A percentile compares a stretch with the other conserved stretches of the same genome.
Conservation (phyloP, 1,284 basidiomycete genomes). For the Malassezia yamatoensis region DNA sequence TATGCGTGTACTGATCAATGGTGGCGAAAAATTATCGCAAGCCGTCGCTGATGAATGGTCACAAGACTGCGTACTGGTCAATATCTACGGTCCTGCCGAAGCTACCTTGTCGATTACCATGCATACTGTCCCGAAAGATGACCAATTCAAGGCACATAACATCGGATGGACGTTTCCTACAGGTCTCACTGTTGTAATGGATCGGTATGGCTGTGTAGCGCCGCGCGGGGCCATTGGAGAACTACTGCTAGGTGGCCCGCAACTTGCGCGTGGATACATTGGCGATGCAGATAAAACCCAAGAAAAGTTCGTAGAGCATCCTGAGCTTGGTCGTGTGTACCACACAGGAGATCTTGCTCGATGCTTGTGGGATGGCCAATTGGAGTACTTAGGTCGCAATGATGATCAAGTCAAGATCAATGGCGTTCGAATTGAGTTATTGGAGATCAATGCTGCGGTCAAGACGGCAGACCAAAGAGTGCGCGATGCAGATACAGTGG, state of each 20-base stretch:
- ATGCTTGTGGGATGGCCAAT: constrained; percentile 42
- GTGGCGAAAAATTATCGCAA: constrained; percentile 49
- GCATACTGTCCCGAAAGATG: constrained; percentile 34
- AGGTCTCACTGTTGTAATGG: constrained; percentile 40
- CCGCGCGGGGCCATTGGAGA: constrained; percentile 48
- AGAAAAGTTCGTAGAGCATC: constrained; percentile 41
- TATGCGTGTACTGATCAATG: constrained; percentile 48
- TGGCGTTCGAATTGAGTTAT: constrained; percentile 49
- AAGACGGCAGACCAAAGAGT: constrained; percentile 30
- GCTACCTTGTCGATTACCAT: constrained; percentile 45
- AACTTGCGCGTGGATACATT: constrained; percentile 41
- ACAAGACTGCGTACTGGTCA: constrained; percentile 41
- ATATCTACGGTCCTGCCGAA: constrained; percentile 47
- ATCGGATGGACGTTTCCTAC: constrained; percentile 47
- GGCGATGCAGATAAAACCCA: constrained; percentile 41
- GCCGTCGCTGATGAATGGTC: constrained; percentile 49
- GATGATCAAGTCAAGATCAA: constrained; percentile 50
- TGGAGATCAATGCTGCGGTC: constrained; percentile 49
- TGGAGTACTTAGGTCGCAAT: constrained; percentile 49
- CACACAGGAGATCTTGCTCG: constrained; percentile 45
- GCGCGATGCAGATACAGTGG: constrained; percentile 44
- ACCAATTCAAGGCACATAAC: constrained; percentile 47
- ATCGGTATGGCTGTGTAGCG: constrained; percentile 35
- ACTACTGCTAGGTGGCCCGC: constrained; percentile 41
- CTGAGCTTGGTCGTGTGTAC: constrained; percentile 38